Conservation (phyloP, 169 alveolate genomes). For the Plasmodium inui region DNA sequence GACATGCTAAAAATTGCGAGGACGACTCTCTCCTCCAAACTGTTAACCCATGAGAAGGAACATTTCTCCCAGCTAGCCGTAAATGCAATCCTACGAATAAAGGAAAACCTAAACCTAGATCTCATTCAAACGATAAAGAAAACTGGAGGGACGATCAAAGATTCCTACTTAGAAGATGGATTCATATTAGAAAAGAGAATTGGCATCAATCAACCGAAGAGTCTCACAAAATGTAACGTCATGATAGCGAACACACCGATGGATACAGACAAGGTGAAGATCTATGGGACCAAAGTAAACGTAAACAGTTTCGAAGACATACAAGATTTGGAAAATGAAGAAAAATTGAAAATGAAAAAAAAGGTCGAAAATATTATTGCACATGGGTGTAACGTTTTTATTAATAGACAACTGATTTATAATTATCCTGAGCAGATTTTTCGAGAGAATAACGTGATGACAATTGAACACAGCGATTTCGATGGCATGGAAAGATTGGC, state of each 20-base stretch:
- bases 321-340: slow-evolving; percentile 98
- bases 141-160: slow-evolving; percentile 98
- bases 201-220: slow-evolving; percentile 95
- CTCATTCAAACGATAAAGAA: slow-evolving; percentile 95
- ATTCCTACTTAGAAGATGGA: slow-evolving; percentile 99
- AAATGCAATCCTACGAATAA: slow-evolving; percentile 95
- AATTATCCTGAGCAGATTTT: slow-evolving; percentile 98
- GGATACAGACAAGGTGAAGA: slow-evolving; percentile 99
- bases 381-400: slow-evolving; percentile 98
- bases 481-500: slow-evolving; percentile 99
- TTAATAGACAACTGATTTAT: slow-evolving; percentile 98
- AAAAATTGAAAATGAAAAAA: slow-evolving; percentile 96
- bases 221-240: slow-evolving; percentile 90
- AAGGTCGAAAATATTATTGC: slow-evolving; percentile 97
- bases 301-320: slow-evolving; percentile 98
- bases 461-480: slow-evolving; percentile 99
- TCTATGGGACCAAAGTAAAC: slow-evolving; percentile 98
- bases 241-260: slow-evolving; percentile 99
- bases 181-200: slow-evolving; percentile 97
- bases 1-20: slow-evolving; percentile 96
- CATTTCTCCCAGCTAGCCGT: slow-evolving; percentile 97
- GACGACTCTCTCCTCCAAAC: slow-evolving; percentile 98
- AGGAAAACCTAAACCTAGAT: slow-evolving; percentile 88
- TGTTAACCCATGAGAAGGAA: slow-evolving; percentile 95
- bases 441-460: slow-evolving; percentile 97